Percentiles rank a stretch among this genome's conserved stretches.
phyloP scores from a whole-genome alignment of 1,284 basidiomycete genomes.

The Rhizoctonia solani region DNA sequence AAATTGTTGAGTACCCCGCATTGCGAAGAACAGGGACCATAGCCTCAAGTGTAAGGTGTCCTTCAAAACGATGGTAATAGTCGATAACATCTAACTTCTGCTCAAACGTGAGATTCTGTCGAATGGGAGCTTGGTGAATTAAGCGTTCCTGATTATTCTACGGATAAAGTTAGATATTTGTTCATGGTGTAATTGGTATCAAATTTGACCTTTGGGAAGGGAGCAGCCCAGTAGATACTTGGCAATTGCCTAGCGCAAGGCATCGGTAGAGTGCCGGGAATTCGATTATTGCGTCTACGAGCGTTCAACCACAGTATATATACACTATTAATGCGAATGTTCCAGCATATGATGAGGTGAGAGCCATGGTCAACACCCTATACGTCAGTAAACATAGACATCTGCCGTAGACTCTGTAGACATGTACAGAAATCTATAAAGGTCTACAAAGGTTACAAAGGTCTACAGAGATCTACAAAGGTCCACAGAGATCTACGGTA shows the following conservation, averaged over 20 bases:
- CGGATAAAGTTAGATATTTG: not conserved
- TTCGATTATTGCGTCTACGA: not conserved
- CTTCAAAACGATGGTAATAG: not conserved
- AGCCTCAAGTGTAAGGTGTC: not conserved
- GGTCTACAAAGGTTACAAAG: too few relatives aligned
- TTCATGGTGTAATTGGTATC: not conserved
- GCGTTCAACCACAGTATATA: not conserved
- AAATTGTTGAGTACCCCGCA: not conserved
- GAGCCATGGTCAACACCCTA: not conserved
- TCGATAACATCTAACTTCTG: slow-evolving; percentile 11
- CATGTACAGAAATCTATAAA: too few relatives aligned
- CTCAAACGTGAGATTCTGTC: not conserved
- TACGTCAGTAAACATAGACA: too few relatives aligned
- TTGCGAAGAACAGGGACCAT: slow-evolving; percentile 3
- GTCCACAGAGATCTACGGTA: too few relatives aligned
- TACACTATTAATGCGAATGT: not conserved
- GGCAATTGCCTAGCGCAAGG: not conserved
- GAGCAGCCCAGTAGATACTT: not conserved
- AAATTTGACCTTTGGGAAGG: not conserved
- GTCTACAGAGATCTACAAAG: too few relatives aligned
- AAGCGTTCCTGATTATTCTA: not conserved
- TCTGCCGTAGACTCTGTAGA: too few relatives aligned
- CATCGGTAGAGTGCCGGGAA: not conserved
- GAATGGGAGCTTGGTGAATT: not conserved
- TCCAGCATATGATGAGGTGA: slow-evolving; percentile 25